A percentile compares a stretch with the other conserved stretches of the same genome.
Conservation (phyloP, 2,329 filamentous ascomycete genomes). For the Aspergillus spinulosporus region DNA sequence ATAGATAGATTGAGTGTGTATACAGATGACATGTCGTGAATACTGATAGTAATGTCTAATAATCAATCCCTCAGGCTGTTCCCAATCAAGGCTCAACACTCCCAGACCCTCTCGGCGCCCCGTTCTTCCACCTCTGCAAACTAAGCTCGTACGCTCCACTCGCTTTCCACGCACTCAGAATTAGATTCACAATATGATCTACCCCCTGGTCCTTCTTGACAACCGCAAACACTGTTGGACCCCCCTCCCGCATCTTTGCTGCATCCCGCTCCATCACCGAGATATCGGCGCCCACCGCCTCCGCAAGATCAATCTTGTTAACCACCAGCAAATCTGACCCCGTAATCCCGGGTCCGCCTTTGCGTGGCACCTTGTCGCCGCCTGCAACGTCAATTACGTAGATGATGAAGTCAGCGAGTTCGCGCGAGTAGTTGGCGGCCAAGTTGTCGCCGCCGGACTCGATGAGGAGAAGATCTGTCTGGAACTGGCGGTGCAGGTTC, state of each 20-base stretch:
- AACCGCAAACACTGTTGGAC: slow-evolving; percentile 92
- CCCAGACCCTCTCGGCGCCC: slow-evolving; percentile 40
- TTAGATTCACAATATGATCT: slow-evolving; percentile 81
- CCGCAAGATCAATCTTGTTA: slow-evolving; percentile 95
- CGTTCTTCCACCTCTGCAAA: slow-evolving; percentile 47
- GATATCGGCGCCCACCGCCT: slow-evolving; percentile 85
- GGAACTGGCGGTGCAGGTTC: slow-evolving; percentile 77
- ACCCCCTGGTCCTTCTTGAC: slow-evolving; percentile 91
- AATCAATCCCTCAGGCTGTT: neutral
- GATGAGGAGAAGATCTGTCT: slow-evolving; percentile 83
- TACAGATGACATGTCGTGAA: neutral
- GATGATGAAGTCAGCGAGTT: slow-evolving; percentile 95
- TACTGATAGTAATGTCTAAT: neutral
- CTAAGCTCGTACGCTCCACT: slow-evolving; percentile 67
- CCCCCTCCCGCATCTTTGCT: slow-evolving; percentile 90
- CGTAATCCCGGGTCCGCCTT: slow-evolving; percentile 95
- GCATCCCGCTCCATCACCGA: slow-evolving; percentile 93
- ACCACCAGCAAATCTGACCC: slow-evolving; percentile 91
- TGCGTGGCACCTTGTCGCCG: slow-evolving; percentile 93
- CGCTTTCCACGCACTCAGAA: slow-evolving; percentile 88
- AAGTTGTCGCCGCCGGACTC: slow-evolving; percentile 96
- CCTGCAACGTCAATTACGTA: slow-evolving; percentile 98
- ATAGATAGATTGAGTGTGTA: too few species aligned
- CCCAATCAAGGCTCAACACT: slow-evolving; percentile 14
- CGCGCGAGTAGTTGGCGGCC: slow-evolving; percentile 91